Evolutionary conservation across 306 rosid genomes (phyloP).

Genomic region (Rosa rugosa): DNA sequence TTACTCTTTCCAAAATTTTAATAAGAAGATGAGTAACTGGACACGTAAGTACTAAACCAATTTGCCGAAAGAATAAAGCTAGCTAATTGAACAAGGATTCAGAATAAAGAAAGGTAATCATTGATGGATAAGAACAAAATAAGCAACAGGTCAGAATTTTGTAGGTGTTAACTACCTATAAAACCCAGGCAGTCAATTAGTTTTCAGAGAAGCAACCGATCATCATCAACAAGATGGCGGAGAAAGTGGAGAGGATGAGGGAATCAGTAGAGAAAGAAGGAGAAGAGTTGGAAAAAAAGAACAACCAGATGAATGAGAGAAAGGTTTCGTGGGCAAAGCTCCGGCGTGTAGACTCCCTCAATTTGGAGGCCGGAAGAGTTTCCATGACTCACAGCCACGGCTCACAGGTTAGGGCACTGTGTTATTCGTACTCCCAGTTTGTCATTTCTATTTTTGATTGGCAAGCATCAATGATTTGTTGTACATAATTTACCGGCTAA

Average conservation of each 20-base stretch:
- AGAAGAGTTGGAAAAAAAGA: neutral
- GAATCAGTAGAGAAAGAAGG: constrained; percentile 4
- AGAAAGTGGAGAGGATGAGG: neutral
- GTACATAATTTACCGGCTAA: neutral
- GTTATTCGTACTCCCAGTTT: neutral
- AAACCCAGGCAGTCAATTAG: neutral
- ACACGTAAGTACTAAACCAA: neutral
- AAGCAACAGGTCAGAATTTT: neutral
- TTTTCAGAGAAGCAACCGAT: neutral
- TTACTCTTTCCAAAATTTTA: neutral
- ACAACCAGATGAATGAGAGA: constrained; percentile 25
- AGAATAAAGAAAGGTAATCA: neutral
- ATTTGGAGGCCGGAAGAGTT: constrained; percentile 82
- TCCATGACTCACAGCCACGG: constrained; percentile 19
- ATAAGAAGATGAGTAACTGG: neutral
- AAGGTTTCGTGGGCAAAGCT: constrained; percentile 68
- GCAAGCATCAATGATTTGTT: neutral
- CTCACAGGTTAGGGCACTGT: constrained; percentile 30
- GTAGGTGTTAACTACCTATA: neutral
- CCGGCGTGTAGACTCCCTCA: constrained; percentile 72
- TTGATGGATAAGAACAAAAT: neutral
- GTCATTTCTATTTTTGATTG: neutral
- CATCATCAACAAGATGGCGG: constrained; percentile 4
- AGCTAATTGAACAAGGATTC: neutral
- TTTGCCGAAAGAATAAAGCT: neutral